Conservation (phyloP, 2,329 filamentous ascomycete genomes). For the Exophiala sp. region DNA sequence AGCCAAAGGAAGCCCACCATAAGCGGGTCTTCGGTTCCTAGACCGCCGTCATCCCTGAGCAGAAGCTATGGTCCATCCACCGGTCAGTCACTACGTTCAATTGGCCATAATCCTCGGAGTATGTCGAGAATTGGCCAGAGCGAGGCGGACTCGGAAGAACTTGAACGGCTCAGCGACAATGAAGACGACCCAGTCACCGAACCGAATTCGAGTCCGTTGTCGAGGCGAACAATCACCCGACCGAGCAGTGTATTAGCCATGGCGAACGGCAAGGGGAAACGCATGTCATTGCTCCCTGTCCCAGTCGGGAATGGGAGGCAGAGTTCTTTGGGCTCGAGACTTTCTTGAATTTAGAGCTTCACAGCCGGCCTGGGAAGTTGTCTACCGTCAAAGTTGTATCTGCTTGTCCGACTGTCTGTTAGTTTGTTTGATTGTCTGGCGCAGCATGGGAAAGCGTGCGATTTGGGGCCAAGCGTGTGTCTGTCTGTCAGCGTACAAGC, state of each 20-base stretch:
- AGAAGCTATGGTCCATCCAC: constrained; percentile 17
- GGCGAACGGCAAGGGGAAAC: constrained; percentile 25
- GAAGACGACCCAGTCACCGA: constrained; percentile 26
- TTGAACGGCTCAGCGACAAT: constrained; percentile 19
- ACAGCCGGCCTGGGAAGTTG: constrained; percentile 17
- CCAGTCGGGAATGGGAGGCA: constrained; percentile 21
- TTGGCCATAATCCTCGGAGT: constrained; percentile 8
- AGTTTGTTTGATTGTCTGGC: neutral
- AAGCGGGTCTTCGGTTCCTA: constrained; percentile 11
- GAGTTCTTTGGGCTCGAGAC: constrained; percentile 21
- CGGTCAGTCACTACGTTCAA: constrained; percentile 14
- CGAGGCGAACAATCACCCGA: constrained; percentile 26
- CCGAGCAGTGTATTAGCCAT: constrained; percentile 26
- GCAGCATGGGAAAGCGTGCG: neutral
- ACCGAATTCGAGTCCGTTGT: constrained; percentile 27
- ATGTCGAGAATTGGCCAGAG: constrained; percentile 5
- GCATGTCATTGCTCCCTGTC: constrained; percentile 28
- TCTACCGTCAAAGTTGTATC: constrained; percentile 8
- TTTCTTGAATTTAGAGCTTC: constrained; percentile 16
- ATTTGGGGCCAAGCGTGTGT: neutral
- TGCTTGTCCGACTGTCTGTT: no score
- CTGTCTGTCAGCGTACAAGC: constrained; percentile 19
- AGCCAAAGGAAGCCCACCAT: constrained; percentile 20
- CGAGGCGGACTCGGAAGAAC: constrained; percentile 10
- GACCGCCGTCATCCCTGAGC: constrained; percentile 24